Evolutionary conservation across 1,284 basidiomycete species (phyloP), one percentile per base, ranked within the genome.

Genomic region (Megacollybia platyphylla): DNA sequence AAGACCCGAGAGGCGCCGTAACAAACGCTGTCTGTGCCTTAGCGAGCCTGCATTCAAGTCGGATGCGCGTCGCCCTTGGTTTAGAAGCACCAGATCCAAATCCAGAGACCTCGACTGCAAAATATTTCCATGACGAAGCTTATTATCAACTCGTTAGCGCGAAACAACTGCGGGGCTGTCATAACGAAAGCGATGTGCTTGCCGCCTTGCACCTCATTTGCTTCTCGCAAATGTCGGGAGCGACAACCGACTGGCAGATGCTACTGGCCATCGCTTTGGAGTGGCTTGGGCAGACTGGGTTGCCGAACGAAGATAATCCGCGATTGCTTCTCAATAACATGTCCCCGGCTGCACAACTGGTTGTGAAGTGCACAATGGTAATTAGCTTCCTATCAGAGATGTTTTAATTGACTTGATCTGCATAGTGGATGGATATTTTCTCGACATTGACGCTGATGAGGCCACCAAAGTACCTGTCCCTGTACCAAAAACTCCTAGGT

Each of bases 401-500:
- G 5, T 46, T 51, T 36, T 52, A 5, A n/a, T 34, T n/a, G 11
- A 34, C 31, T 34, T 11, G 45, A 35, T 32, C 34, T 41, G 30
- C 44, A 36, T 54, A 87, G 85, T 86, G 81, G 76, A 62, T 83
- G 44, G 84, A 88, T 55, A 71, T 83, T 48, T 71, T 86, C 56
- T 70, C 81, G 39, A 76, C 76, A 51, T 57, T 85, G 42, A 78
- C 76, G 20, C 57, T 73, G 44, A 63, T 67, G 51, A 70, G 71
- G 40, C 65, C 76, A 10, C 81, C 86, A 24, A 78, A 72, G 50
- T 83, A 80, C 57, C 60, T 83, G 34, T 56, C 61, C 24, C 65
- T 86, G 35, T 82, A 82, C 62, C 73, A 75, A 51, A 71, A 71
- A 17, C 61, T 87, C 26, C 57, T 73, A 36, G 60, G 64, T 41